Evolutionary conservation across 805 yeast species (phyloP).

Genomic region (Candida succiphila): DNA sequence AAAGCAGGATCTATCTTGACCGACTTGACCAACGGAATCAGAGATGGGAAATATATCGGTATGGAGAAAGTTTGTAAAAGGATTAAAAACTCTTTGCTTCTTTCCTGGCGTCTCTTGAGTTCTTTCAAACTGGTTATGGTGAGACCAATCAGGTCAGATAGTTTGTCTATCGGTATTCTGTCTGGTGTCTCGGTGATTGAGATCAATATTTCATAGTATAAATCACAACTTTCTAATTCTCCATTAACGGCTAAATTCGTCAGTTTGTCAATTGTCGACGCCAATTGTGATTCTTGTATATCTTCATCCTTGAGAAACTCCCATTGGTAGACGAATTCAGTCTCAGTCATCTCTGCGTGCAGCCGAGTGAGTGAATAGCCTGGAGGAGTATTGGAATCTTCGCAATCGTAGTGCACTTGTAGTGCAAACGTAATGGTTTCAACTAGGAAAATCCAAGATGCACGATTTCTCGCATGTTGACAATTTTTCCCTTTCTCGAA

Average conservation of each 20-base stretch:
- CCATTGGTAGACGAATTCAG: constrained; percentile 4
- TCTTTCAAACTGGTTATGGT: constrained; percentile 9
- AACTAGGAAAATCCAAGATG: too few species aligned
- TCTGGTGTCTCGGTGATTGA: constrained; percentile 12
- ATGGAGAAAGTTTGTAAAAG: constrained; percentile 16
- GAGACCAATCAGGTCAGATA: constrained; percentile 11
- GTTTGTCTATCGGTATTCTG: constrained; percentile 9
- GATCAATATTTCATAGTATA: constrained; percentile 19
- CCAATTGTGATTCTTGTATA: constrained; percentile 1
- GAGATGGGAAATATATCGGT: constrained; percentile 1
- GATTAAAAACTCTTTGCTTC: constrained; percentile 14
- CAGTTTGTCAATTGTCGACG: constrained; percentile 4
- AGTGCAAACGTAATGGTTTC: too few species aligned
- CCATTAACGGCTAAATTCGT: too few species aligned
- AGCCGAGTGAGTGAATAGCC: too few species aligned
- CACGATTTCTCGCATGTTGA: background rate
- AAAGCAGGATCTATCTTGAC: constrained; percentile 16
- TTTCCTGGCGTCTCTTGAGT: constrained; percentile 12
- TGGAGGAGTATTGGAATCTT: too few species aligned
- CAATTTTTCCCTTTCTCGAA: background rate
- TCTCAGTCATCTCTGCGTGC: too few species aligned
- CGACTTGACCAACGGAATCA: constrained; percentile 11
- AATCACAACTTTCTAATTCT: background rate
- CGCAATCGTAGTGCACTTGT: too few species aligned
- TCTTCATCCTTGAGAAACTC: constrained; percentile 7